Conservation (phyloP, 352 stramenopile genomes). For the Globisporangium acanthophoron region DNA sequence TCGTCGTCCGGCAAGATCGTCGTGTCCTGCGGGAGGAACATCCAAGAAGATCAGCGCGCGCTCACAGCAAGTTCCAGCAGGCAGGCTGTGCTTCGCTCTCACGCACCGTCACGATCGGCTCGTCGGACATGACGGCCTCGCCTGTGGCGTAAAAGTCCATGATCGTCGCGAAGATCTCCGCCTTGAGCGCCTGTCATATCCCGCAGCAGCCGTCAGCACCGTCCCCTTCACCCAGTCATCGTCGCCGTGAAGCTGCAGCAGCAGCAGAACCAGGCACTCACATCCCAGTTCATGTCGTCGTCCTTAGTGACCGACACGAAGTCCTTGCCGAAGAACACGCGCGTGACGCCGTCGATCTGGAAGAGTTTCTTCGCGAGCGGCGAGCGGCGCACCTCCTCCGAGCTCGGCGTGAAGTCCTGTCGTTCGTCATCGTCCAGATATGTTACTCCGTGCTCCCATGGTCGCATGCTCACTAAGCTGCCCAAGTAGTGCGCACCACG, state of each 20-base stretch:
- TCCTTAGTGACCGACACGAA: slow-evolving; percentile 99
- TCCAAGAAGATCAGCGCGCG: no score
- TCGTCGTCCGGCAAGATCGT: slow-evolving; percentile 96
- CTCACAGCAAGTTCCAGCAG: neutral
- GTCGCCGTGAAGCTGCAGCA: neutral
- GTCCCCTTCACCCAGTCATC: neutral
- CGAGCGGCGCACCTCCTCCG: slow-evolving; percentile 88
- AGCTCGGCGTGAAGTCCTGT: slow-evolving; percentile 81
- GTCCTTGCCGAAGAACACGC: slow-evolving; percentile 96
- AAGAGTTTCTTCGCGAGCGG: slow-evolving; percentile 96
- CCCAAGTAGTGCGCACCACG: slow-evolving; percentile 25
- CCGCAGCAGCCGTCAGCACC: neutral
- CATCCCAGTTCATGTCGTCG: slow-evolving; percentile 92
- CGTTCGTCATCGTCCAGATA: no score
- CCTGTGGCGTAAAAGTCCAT: slow-evolving; percentile 96
- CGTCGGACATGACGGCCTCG: slow-evolving; percentile 89
- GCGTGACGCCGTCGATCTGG: slow-evolving; percentile 93
- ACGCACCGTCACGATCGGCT: slow-evolving; percentile 70
- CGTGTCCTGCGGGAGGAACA: slow-evolving; percentile 47
- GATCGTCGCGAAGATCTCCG: slow-evolving; percentile 95
- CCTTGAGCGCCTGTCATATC: slow-evolving; percentile 50
- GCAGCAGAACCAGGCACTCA: slow-evolving; percentile 28
- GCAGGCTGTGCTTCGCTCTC: neutral
- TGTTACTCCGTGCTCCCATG: neutral
- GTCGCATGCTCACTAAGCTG: neutral